Evolutionary conservation across 2,329 filamentous ascomycete genomes (phyloP), one percentile per base, ranked within the genome.

Genomic region (Colletotrichum tropicale): DNA sequence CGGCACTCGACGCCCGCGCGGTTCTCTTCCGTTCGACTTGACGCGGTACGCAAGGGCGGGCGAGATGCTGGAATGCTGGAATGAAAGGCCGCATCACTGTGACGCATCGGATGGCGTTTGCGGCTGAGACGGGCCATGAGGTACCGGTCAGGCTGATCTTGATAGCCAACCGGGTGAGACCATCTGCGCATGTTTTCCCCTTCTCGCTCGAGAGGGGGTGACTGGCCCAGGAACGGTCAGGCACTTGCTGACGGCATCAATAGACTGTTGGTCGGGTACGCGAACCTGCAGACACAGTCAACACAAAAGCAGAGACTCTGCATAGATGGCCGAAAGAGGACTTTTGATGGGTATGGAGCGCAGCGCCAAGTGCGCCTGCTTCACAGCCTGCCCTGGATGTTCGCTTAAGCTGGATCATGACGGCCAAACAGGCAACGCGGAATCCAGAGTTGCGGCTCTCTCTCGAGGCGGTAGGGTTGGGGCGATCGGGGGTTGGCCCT

Each of bases 51-150:
- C 48, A 68, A 73, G 64, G 64, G 64, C 64, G 56, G 34, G 38
- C 28, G 43, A 15, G 28, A 18, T 60, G 12, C 28, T 60, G 43
- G 48, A 69, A 66, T 64, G 48, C 43, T 56, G 70, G 64, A 73
- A 60, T 69, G 58, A 38, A 34, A 61, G 34, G 26, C 56, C 30
- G n/a, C 28, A 65, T 28, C 65, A 32, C 64, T 69, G 28, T 48
- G 43, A 76, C 36, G 32, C 48, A 28, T 76, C 74, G 70, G 58
- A 76, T 60, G 74, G 74, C 70, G 65, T 74, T 76, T 76, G 74
- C 74, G 74, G 74, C 74, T 74, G 74, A 76, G 34, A 60, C 64
- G 58, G 62, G 55, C 38, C 71, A 21, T 69, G 65, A 26, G 28
- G 61, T 18, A 52, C 52, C 65, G 28, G 43, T 62, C 38, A 7